Evolutionary conservation across 1,284 basidiomycete species (phyloP), one percentile per base, ranked within the genome.

Genomic region (Cerioporus squamosus): DNA sequence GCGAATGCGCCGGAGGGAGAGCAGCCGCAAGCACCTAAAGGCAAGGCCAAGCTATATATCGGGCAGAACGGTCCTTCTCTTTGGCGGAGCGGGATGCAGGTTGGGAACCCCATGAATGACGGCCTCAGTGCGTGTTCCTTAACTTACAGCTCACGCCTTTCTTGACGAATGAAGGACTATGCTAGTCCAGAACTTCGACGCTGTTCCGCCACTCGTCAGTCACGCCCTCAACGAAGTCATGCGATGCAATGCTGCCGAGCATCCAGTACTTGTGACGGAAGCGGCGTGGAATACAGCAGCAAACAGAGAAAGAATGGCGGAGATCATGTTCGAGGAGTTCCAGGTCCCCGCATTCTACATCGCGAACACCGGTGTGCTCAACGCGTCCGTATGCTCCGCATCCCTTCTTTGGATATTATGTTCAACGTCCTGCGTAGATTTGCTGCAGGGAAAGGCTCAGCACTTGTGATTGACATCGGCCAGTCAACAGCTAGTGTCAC

Each of bases 311-410:
- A 83, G 88, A 50, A 91, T 98, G 87, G 92, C 94, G 14, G 94
- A 99, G 76, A 90, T 99, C 57, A 94, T 97, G 78, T 99, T 99
- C 71, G 97, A 99, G 75, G 91, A 96, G 61, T 95, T 98, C 68
- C 81, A 93, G 51, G 92, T 91, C 8, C 97, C 97, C 2, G 97
- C 97, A 1, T 95, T 97, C 77, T 99, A 99, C 73, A 92, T 98
- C 51, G 95, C 97, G 33, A 98, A 98, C 71, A 91, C 93, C 23
- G 91, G 93, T n/a, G 97, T 99, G 15, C 78, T 99, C 52, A 97
- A 94, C 73, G 92, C 95, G 90, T 96, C 75, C 69, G 91, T 81
- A 15, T 20, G 14, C 22, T 17, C 31, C 40, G 5, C 40, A 5
- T 5, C 20, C 40, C n/a, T 26, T 23, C 22, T 15, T 10, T 22